Evolutionary conservation across 179 eudicot species (phyloP), one percentile per base, ranked within the genome.

Genomic region (Spinacia oleracea): DNA sequence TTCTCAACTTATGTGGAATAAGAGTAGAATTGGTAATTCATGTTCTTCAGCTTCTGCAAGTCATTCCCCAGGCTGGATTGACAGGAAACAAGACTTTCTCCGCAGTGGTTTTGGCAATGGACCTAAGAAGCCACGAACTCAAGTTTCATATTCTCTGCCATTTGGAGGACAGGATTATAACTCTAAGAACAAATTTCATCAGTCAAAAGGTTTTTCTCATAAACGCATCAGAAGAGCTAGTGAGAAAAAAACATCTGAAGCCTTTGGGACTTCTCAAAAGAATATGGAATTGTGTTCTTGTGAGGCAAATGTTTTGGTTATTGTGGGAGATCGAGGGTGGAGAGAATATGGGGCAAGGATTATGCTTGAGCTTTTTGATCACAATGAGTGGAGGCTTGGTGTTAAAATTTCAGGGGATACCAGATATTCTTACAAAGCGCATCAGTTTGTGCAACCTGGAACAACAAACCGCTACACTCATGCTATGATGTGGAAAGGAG

Each of bases 401-500:
- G 92, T 95, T 62, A 91, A 89, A 84, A 53, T 86, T 59, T 83
- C 88, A 38, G 97, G 95, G 71, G 75, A 81, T 21, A 86, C 91
- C 20, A 93, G 86, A 72, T 90, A 88, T 84, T 86, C 93, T 31
- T 86, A 90, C 83, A 95, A 93, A 80, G 97, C 93, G 9, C 84
- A 89, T 84, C 93, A 93, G 72, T 83, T 89, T 73, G 81, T 93
- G 79, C 97, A 91, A 85, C 88, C 95, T 48, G 97, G 97, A 78
- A 81, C 95, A 69, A 87, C 93, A 43, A 93, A 95, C 76, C 97
- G 98, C 74, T 91, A 86, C 80, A 93, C 98, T 42, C 98, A 93
- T 90, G 98, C 91, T 42, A 95, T 95, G 98, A 93, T 93, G 97
- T 95, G 98, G 97, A 93, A 91, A 84, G 98, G 97, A 72, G 97